A percentile compares a stretch with the other conserved stretches of the same genome.
Conservation (phyloP, 2,329 filamentous ascomycete species). For the Claviceps sp. region DNA sequence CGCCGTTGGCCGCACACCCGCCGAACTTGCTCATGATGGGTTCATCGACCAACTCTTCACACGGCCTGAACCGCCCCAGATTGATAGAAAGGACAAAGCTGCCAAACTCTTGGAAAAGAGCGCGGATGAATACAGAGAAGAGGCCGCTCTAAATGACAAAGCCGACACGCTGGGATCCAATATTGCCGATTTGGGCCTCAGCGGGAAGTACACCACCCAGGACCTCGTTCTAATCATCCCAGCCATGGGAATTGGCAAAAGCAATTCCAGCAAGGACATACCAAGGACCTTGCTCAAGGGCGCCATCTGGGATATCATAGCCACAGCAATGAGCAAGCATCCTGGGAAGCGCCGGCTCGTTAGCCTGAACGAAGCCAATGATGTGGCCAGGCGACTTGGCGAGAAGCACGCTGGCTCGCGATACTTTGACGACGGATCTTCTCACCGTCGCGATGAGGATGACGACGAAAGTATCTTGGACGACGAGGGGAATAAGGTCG, state of each 20-base stretch:
- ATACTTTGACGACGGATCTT: slow-evolving; percentile 22
- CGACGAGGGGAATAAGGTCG: slow-evolving; percentile 11
- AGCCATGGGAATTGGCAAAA: slow-evolving; percentile 14
- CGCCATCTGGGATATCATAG: slow-evolving; percentile 22
- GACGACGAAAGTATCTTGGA: slow-evolving; percentile 11
- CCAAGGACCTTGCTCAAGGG: slow-evolving; percentile 7
- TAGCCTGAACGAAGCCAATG: slow-evolving; percentile 42
- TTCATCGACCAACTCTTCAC: slow-evolving; percentile 28
- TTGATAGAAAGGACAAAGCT: slow-evolving; percentile 1
- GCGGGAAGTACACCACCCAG: slow-evolving; percentile 14
- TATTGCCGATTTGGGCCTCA: slow-evolving; percentile 15
- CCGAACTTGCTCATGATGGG: slow-evolving; percentile 49
- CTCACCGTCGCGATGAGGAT: slow-evolving; percentile 14
- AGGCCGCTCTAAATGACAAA: slow-evolving; percentile 5
- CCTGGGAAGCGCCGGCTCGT: slow-evolving; percentile 34
- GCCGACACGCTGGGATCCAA: slow-evolving; percentile 10
- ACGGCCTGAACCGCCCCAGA: slow-evolving; percentile 7
- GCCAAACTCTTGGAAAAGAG: slow-evolving; percentile 8
- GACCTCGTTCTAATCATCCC: slow-evolving; percentile 14
- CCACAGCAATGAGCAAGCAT: slow-evolving; percentile 17
- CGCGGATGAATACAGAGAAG: not conserved
- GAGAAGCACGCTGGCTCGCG: slow-evolving; percentile 30
- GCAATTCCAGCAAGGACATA: slow-evolving; percentile 2
- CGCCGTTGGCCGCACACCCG: slow-evolving; percentile 59
- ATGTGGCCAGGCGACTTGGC: slow-evolving; percentile 42